Evolutionary conservation across 228 moss, liverwort and hornwort species (phyloP), one percentile per base, ranked within the genome.

Genomic region (Sphagnum fallax): DNA sequence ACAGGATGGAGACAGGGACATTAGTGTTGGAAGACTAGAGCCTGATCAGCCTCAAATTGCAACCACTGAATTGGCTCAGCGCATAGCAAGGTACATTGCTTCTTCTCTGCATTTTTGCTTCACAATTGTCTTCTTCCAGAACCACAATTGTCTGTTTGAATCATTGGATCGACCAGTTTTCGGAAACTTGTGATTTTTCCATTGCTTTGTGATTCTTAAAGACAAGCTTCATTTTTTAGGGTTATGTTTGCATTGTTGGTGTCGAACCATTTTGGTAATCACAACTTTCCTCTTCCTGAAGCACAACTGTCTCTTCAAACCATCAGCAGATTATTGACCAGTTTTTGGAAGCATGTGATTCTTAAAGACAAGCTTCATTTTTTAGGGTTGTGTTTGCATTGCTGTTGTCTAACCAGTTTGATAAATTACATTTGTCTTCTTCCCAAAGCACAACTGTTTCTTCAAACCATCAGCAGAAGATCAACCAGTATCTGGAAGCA

Each of bases 1-100:
- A 0, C 79, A 65, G n/a, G 75, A 76, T 0, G 77, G 71, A 71
- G 79, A 80, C 50, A 81, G 83, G 71, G 93, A 89, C 48, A 80
- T 77, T 72, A 87, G 87, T 59, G 89, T 89, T n/a, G 81, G 81
- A 4, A 53, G 60, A 11, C 82, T 74, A 65, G 92, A 90, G 49
- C 69, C 71, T 47, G 77, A 74, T 65, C 84, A 79, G 78, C 72
- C 84, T 65, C 79, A 88, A 67, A 71, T 69, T 15, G 83, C 91
- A 6, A 71, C 87, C 71, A 74, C 91, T 48, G 86, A 78, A 60
- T 73, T 97, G 80, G 91, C 85, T 59, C 91, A 91, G 73, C 81
- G 86, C n/a, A 79, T 93, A 81, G 70, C 81, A 53, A 93, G 85
- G 96, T 96, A 83, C 18, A 76, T 75, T 51, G 8, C 69, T 47